Conservation (phyloP, 2,329 filamentous ascomycete species). For the Neofusicoccum umdonicola region DNA sequence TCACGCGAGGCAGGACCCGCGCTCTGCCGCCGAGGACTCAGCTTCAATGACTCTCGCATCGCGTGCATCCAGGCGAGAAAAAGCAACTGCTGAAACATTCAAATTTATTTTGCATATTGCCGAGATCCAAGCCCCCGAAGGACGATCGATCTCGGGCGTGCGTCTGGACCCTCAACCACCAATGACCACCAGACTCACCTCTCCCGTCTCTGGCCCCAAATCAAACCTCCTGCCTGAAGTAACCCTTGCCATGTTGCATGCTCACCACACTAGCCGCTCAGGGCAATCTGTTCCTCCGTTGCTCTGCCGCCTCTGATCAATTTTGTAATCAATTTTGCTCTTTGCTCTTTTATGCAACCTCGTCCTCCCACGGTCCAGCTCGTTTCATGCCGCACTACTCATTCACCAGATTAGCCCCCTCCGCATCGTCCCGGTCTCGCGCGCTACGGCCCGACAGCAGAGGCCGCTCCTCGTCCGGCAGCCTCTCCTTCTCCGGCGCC, state of each 20-base stretch:
- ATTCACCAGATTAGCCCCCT: constrained; percentile 3
- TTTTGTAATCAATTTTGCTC: background rate
- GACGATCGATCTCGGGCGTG: no score
- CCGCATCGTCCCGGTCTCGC: background rate
- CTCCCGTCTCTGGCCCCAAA: background rate
- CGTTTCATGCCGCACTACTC: background rate
- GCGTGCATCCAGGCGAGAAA: background rate
- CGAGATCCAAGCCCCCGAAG: background rate
- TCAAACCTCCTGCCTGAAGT: background rate
- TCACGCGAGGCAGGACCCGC: background rate
- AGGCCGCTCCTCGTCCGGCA: background rate
- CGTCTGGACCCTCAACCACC: background rate
- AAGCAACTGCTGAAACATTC: background rate
- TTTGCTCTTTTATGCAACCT: no score
- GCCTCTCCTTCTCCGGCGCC: background rate
- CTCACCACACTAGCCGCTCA: background rate
- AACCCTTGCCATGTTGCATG: no score
- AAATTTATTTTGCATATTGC: background rate
- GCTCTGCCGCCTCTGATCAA: background rate
- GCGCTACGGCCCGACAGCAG: background rate
- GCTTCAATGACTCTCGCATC: background rate
- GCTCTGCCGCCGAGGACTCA: no score
- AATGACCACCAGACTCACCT: background rate
- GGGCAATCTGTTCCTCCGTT: background rate
- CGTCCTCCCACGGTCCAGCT: background rate